Evolutionary conservation across 345 rosid genomes (phyloP), one percentile per base, ranked within the genome.

Genomic region (Isatis tinctoria): DNA sequence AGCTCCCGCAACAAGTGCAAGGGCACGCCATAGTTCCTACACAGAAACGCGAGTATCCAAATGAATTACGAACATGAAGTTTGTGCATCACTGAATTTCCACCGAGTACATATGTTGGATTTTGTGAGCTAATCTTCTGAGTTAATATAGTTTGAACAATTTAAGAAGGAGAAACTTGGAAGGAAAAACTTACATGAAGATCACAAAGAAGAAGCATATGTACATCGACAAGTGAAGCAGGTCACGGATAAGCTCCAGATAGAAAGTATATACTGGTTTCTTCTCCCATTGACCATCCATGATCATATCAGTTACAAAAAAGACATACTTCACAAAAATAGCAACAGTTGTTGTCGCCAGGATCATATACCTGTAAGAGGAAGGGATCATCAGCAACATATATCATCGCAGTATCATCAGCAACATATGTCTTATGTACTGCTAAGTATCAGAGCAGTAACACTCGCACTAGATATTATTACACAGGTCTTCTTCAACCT

Each of bases 221-320:
- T 94, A 91, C 96, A 90, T 86, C 1, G 93, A 91, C 80, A 94
- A 82, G 84, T 94, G 98, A 65, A 94, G 97, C 88, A 94, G 76
- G 83, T 94, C 98, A n/a, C 91, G 91, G 9, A 94, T 80, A 64
- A 94, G 96, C 81, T 94, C 98, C 82, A 94, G 76, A 83, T 90
- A 94, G 81, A 94, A 94, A 66, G 98, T 94, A 72, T 90, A 94
- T 59, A 94, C 89, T 67, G 97, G 91, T 80, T 87, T 94, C 70
- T 71, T 86, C 79, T 94, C 98, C 98, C 98, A 94, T 65, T 91
- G 97, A 65, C 98, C 98, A 73, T 94, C 98, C 97, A 94, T 91
- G 12, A 94, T 87, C 97, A 94, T 91, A 85, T 94, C 98, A 63
- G 85, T 94, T 24, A 94, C 90, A 71, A 87, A 88, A 84, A 94